Conservation (phyloP, 768 basidiomycete species). For the Brasilioporus rufonigricans region DNA sequence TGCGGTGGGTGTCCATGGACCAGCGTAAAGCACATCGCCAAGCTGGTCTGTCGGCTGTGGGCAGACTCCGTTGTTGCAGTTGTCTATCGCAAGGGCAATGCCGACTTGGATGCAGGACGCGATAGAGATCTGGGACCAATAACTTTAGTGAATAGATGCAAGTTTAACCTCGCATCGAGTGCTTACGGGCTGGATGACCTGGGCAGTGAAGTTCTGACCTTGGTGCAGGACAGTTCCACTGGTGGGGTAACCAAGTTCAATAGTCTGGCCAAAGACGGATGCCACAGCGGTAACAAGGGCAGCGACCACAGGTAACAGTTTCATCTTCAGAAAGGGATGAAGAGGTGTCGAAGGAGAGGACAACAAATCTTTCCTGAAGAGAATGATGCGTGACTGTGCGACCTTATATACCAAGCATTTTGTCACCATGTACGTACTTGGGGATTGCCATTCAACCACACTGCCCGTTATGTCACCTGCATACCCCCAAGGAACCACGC, state of each 20-base stretch:
- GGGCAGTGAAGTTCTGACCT: slow-evolving; percentile 20
- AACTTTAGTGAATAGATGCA: neutral
- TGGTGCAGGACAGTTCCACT: slow-evolving; percentile 14
- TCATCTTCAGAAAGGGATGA: slow-evolving; percentile 15
- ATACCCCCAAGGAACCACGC: no score
- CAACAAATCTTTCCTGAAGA: neutral
- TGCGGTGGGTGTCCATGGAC: slow-evolving; percentile 25
- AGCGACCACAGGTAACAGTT: slow-evolving; percentile 2
- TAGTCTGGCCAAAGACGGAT: slow-evolving; percentile 27
- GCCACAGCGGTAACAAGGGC: neutral
- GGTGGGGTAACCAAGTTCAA: slow-evolving; percentile 23
- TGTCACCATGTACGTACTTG: no score
- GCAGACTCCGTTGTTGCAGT: slow-evolving; percentile 21
- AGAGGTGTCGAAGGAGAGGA: no score
- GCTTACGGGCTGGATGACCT: slow-evolving; percentile 24
- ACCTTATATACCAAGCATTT: slow-evolving; percentile 13
- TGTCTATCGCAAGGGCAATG: slow-evolving; percentile 27
- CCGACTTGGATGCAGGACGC: slow-evolving; percentile 26
- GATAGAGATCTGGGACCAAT: slow-evolving; percentile 15
- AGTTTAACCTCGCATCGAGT: neutral
- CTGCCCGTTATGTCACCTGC: no score
- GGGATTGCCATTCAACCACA: no score
- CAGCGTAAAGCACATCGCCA: slow-evolving; percentile 28
- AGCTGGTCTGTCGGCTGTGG: slow-evolving; percentile 20
- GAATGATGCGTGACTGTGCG: neutral